phyloP scores from a whole-genome alignment of 1,284 basidiomycete species.

The Microbotryum lychnidis-dioicae region DNA sequence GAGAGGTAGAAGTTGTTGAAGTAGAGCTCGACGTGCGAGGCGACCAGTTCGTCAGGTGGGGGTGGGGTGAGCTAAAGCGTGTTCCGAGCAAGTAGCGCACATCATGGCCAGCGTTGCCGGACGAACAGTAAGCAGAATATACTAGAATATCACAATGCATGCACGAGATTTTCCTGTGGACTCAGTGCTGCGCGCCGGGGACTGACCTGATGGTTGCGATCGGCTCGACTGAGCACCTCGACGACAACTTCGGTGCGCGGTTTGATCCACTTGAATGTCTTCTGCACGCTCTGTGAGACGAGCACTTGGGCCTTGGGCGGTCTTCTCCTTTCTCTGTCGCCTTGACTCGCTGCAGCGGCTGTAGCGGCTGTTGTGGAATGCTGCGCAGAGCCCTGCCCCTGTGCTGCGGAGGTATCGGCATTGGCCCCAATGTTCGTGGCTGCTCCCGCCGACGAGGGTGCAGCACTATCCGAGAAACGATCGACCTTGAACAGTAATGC shows the following conservation, averaged over 20 bases:
- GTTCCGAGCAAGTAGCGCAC: too few species aligned
- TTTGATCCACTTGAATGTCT: conserved; percentile 23
- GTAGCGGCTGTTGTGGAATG: too few species aligned
- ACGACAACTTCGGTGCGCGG: conserved; percentile 16
- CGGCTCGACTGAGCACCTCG: background rate
- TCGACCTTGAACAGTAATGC: conserved; percentile 26
- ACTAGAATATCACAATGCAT: too few species aligned
- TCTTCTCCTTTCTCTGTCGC: background rate
- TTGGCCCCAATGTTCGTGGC: background rate
- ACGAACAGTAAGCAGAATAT: too few species aligned
- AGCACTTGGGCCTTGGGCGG: conserved; percentile 14
- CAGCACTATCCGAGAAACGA: background rate
- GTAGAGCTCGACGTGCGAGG: conserved; percentile 75
- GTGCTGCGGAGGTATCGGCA: background rate
- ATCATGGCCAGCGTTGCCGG: too few species aligned
- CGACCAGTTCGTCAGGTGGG: conserved; percentile 36
- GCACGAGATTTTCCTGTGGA: background rate
- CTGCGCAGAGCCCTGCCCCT: too few species aligned
- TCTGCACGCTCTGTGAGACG: conserved; percentile 14
- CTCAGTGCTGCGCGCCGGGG: background rate
- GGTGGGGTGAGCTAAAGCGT: conserved; percentile 16
- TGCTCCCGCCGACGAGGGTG: background rate
- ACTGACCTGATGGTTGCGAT: too few species aligned
- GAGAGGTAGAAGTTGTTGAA: conserved; percentile 65
- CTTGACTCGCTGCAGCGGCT: too few species aligned